Conservation (phyloP, 345 rosid genomes). For the Gossypium raimondii region DNA sequence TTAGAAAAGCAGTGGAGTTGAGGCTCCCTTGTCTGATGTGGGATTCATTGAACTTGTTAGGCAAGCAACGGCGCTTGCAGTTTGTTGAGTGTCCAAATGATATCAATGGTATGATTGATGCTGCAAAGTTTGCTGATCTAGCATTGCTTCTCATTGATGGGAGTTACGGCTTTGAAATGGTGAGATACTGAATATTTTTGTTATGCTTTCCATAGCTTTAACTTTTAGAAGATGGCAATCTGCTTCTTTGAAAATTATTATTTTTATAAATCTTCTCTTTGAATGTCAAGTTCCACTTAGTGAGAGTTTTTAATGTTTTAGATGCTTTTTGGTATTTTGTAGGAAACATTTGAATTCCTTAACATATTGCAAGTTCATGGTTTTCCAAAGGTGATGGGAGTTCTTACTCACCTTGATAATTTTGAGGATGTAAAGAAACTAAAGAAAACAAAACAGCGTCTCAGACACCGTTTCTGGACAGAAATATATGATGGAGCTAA, state of each 20-base stretch:
- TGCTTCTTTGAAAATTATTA: not conserved
- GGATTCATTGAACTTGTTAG: slow-evolving; percentile 34
- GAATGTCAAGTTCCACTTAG: not conserved
- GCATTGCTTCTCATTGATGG: slow-evolving; percentile 86
- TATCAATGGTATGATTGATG: slow-evolving; percentile 92
- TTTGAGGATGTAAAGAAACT: slow-evolving; percentile 87
- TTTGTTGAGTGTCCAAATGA: slow-evolving; percentile 98
- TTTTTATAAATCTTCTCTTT: not conserved
- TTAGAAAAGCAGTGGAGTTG: slow-evolving; percentile 15
- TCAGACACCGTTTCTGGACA: slow-evolving; percentile 96
- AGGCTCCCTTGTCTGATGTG: slow-evolving; percentile 13
- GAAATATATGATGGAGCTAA: slow-evolving; percentile 89
- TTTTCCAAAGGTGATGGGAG: slow-evolving; percentile 91
- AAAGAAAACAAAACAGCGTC: slow-evolving; percentile 81
- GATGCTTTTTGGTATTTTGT: slow-evolving; percentile 19
- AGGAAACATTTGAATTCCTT: slow-evolving; percentile 97
- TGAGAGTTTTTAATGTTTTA: not conserved
- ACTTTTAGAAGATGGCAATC: not conserved
- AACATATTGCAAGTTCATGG: slow-evolving; percentile 95
- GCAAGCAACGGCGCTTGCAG: slow-evolving; percentile 68
- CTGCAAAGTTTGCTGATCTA: slow-evolving; percentile 88
- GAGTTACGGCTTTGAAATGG: slow-evolving; percentile 99
- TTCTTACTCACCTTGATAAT: slow-evolving; percentile 92
- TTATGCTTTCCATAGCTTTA: not conserved
- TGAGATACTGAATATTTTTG: slow-evolving; percentile 25